Base-by-base conservation (phyloP, 148 eudicot genomes). In the Amaranthus cruentus region DNA sequence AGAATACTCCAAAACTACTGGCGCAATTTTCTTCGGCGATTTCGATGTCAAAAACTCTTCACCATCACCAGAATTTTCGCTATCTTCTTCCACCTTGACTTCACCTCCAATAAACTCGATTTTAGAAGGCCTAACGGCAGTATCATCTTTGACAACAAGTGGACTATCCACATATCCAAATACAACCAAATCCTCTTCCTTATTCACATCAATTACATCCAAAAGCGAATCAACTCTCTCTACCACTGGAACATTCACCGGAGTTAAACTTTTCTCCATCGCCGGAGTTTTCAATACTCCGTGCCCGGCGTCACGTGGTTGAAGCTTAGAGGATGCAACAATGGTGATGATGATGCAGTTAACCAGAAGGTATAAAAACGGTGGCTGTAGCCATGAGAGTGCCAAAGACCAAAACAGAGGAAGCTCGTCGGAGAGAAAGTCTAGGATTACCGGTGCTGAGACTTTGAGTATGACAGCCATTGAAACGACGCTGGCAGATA, bases 331-430 rank as follows among this genome's bases (percentile, higher is more conserved):
- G 18, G 92, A 81, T 0, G 97, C 97, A 18, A 89, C 89, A 63
- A 92, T 88, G 52, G 89, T 81, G 80, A 92, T 80, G 72, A 92
- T 92, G 79, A 92, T 92, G 66, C 86, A 84, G 78, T 92, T 92
- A 78, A 92, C 77, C 62, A 92, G 80, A 43, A 92, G 81, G 83
- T 92, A 90, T 1, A 88, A 76, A 21, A 86, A 90, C 5, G 96
- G 93, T 0, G 90, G 93, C 73, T 70, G 77, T 14, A 93, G 88
- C 92, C 88, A 85, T 13, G 89, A 76, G 43, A 81, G 67, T 6
- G 81, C 67, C 3, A 63, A 47, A 58, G 83, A 79, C 81, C 84
- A 90, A 21, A 88, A 54, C 2, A 69, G 64, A 6, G 96, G 88
- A 0, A 81, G 15, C 11, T 90, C 86, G 6, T 47, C 73, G 21